Conservation (phyloP, 768 basidiomycete genomes). For the Tulasnella sp. region DNA sequence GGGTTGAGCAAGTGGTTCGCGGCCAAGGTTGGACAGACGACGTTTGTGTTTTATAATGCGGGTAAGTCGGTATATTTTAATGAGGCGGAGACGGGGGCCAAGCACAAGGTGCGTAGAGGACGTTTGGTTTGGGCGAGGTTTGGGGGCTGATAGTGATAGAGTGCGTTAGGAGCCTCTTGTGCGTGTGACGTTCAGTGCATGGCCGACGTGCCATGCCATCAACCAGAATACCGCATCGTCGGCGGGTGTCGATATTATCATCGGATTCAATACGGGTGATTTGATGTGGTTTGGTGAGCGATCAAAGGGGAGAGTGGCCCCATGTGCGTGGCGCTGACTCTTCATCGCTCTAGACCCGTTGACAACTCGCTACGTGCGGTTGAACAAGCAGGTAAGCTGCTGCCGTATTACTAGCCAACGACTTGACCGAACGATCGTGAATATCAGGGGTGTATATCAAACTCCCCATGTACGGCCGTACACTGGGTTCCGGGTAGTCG, state of each 20-base stretch:
- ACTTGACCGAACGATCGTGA: conserved; percentile 14
- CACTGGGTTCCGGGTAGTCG: conserved; percentile 76
- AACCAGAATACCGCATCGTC: conserved; percentile 65
- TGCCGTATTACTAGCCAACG: neutral
- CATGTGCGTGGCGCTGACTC: neutral
- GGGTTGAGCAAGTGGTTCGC: conserved; percentile 58
- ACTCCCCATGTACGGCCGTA: conserved; percentile 76
- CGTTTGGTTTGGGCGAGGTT: neutral
- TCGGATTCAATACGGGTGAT: conserved; percentile 93
- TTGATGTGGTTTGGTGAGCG: conserved; percentile 80
- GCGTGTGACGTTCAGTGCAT: conserved; percentile 70
- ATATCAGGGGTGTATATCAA: conserved; percentile 54
- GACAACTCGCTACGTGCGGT: conserved; percentile 64
- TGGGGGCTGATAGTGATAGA: neutral
- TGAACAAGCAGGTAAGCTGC: conserved; percentile 63
- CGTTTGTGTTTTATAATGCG: conserved; percentile 80
- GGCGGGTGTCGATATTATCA: conserved; percentile 72
- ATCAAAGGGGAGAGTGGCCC: neutral
- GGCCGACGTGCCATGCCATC: conserved; percentile 86
- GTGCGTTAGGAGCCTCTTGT: conserved; percentile 64
- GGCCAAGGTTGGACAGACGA: conserved; percentile 71
- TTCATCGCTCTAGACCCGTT: conserved; percentile 48
- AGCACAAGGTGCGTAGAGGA: conserved; percentile 50
- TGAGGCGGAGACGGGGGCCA: conserved; percentile 71
- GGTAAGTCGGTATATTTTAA: conserved; percentile 76